Base-by-base conservation (phyloP, 2,329 filamentous ascomycete genomes). In the Zalaria sp. region DNA sequence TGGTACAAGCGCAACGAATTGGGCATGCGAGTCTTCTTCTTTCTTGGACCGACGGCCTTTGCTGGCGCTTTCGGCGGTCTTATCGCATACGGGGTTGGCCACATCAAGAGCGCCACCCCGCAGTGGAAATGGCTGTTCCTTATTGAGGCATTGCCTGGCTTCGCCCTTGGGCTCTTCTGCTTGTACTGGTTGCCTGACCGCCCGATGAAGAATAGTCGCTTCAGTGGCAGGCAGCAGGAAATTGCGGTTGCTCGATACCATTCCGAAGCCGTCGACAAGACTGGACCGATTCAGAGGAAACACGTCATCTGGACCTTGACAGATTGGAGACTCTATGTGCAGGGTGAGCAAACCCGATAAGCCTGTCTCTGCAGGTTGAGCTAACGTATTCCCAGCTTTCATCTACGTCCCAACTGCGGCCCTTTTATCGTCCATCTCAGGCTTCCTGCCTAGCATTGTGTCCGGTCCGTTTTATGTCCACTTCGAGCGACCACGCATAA, bases 401-500 rank as follows among this genome's bases (percentile, higher is more conserved):
- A 55, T 71, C 4, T 71, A 71, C 47, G 71, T 72, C 42, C 65
- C 66, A 5, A 68, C 69, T 31, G 67, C 50, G 7, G 52, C 51
- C 1, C 52, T 50, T 2, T 54, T 56, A 43, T 51, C 47, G 3
- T 51, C 48, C 6, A 47, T 56, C 6, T 50, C 49, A 2, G 43
- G 53, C 1, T 56, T 56, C 27, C 35, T 28, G 3, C 60, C 57
- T 1, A 80, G 79, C 0, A 75, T 85, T 37, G 79, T 82, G 27
- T 63, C 69, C 41, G 81, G 79, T 3, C 68, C 83, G 3, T 70
- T 73, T 9, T 82, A 79, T 55, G 65, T 59, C 43, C 63, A 68
- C 10, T 72, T 79, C 37, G 18, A 18, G 18, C 18, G 18, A 18
- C 18, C 18, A 18, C 18, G 18, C 18, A 2, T 18, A 18, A 18